A percentile compares a stretch with the other conserved stretches of the same genome.
These are phyloP conservation scores for Thelonectria rubi DNA, from an alignment of 2,329 filamentous ascomycete genomes.

Conservation along the genomic window DNA sequence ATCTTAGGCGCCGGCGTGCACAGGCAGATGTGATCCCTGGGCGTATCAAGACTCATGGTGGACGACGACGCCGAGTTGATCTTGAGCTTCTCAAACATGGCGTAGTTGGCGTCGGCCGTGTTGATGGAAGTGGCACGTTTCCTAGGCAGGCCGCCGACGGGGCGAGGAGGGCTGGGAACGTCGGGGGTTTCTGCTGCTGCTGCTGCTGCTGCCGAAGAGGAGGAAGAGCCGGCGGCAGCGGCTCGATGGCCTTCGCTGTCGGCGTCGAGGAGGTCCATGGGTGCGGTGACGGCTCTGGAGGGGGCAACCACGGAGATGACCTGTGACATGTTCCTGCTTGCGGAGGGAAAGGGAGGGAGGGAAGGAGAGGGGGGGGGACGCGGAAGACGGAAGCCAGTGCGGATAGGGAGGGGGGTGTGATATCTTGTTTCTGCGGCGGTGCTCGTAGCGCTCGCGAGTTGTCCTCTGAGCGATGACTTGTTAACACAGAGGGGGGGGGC, in stretches of 20 bases:
- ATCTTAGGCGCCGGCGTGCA: conserved; percentile 67
- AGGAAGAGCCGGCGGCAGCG: neutral
- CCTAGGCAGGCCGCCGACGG: conserved; percentile 38
- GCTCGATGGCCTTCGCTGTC: conserved; percentile 33
- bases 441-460: too few relatives aligned
- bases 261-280: conserved; percentile 37
- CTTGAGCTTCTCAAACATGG: conserved; percentile 44
- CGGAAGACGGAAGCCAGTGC: neutral
- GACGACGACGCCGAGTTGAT: conserved; percentile 38
- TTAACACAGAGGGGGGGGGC: too few relatives aligned
- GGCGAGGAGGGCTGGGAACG: conserved; percentile 40
- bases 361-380: neutral
- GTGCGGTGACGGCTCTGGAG: conserved; percentile 40
- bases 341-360: neutral
- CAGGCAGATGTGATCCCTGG: conserved; percentile 61
- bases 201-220: too few relatives aligned
- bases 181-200: conserved; percentile 29
- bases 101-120: conserved; percentile 54
- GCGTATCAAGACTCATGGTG: conserved; percentile 43
- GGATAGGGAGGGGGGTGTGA: too few relatives aligned
- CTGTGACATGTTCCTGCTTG: conserved; percentile 40
- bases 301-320: conserved; percentile 42
- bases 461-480: too few relatives aligned
- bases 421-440: too few relatives aligned
- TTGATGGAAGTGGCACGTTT: conserved; percentile 59